These are phyloP conservation scores for Hortiboletus campestris DNA, from an alignment of 768 basidiomycete species.

Conservation along the genomic window DNA sequence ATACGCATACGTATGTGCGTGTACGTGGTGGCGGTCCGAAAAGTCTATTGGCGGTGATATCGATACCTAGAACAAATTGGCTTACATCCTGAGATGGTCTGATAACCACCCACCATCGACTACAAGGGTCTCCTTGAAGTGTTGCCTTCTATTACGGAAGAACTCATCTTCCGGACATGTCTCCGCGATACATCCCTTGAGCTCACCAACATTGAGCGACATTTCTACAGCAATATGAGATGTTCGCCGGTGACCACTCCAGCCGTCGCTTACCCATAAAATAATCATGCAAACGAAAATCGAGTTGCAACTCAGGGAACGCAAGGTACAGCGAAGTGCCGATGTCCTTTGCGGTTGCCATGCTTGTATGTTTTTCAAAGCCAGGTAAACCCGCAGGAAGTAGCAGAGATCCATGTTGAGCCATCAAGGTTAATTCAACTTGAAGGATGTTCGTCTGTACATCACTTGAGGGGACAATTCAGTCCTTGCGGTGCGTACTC, in stretches of 20 bases:
- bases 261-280: constrained; percentile 67
- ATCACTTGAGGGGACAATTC: constrained; percentile 6
- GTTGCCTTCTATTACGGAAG: constrained; percentile 20
- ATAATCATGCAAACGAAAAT: constrained; percentile 79
- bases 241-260: background rate
- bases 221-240: constrained; percentile 52
- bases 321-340: constrained; percentile 56
- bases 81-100: background rate
- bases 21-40: constrained; percentile 88
- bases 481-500: constrained; percentile 12
- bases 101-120: constrained; percentile 43
- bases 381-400: constrained; percentile 70
- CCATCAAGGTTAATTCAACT: constrained; percentile 56
- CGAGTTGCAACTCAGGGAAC: constrained; percentile 69
- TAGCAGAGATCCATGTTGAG: constrained; percentile 54
- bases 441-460: constrained; percentile 81
- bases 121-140: constrained; percentile 39
- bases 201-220: constrained; percentile 67
- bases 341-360: constrained; percentile 35
- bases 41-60: constrained; percentile 79
- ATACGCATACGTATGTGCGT: constrained; percentile 86
- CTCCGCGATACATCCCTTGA: constrained; percentile 49
- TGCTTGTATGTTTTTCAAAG: constrained; percentile 40
- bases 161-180: constrained; percentile 46
- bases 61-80: constrained; percentile 49